Conservation (phyloP, 2,329 filamentous ascomycete species). For the Diplodia intermedia region DNA sequence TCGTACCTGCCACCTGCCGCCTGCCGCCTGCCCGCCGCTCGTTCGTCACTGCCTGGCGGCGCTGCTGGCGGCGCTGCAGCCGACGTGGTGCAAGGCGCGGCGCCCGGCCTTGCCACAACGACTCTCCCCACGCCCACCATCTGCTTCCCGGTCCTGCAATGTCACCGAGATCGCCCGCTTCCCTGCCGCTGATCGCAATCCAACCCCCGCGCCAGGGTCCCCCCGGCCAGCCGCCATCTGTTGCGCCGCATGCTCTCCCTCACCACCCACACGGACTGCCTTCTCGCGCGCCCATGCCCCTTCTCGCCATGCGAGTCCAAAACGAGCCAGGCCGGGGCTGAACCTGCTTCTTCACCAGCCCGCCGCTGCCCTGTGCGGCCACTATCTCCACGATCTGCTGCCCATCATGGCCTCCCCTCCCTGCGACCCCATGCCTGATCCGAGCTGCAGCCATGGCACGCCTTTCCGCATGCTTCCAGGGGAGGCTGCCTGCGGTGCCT, state of each 20-base stretch:
- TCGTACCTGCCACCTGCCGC: background rate
- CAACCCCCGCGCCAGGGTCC: constrained; percentile 9
- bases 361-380: constrained; percentile 7
- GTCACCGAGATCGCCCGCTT: constrained; percentile 24
- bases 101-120: background rate
- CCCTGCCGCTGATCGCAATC: constrained; percentile 29
- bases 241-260: background rate
- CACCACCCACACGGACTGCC: too few relatives aligned
- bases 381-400: constrained; percentile 10
- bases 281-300: background rate
- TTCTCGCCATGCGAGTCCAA: background rate
- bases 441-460: constrained; percentile 9
- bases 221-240: constrained; percentile 10
- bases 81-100: constrained; percentile 12
- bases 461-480: background rate
- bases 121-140: background rate
- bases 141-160: constrained; percentile 22
- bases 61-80: constrained; percentile 6
- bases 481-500: constrained; percentile 9
- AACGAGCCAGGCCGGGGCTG: constrained; percentile 4
- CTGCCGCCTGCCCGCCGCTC: background rate
- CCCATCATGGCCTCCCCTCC: constrained; percentile 3
- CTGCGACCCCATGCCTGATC: constrained; percentile 19
- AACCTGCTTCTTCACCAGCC: constrained; percentile 21
- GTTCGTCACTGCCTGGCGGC: background rate